Evolutionary conservation across 495 filamentous ascomycete genomes (phyloP).

Genomic region (Xylaria acuta): DNA sequence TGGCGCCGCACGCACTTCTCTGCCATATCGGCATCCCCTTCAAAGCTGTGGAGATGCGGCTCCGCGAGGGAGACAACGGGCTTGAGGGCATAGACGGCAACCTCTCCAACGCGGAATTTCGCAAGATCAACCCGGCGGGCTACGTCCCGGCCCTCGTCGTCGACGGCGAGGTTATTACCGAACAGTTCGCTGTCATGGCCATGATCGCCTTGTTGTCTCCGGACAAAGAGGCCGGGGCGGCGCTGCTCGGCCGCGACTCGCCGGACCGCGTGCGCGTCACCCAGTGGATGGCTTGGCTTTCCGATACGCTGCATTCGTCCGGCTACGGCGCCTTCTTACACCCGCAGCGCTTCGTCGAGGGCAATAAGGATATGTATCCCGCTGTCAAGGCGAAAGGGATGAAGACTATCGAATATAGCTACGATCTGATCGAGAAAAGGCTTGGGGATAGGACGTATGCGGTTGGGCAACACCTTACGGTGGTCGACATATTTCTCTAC

Average conservation of each 20-base stretch:
- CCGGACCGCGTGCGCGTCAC: conserved; percentile 42
- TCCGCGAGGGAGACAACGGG: neutral
- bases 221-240: conserved; percentile 13
- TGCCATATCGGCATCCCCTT: conserved; percentile 36
- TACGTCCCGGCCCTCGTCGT: conserved; percentile 42
- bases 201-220: conserved; percentile 40
- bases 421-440: conserved; percentile 36
- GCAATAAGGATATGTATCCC: conserved; percentile 28
- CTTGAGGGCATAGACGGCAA: conserved; percentile 23
- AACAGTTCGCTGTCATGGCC: conserved; percentile 43
- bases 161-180: conserved; percentile 45
- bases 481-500: conserved; percentile 46
- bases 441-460: conserved; percentile 26
- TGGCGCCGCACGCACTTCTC: conserved; percentile 46
- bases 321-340: conserved; percentile 37
- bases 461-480: conserved; percentile 44
- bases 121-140: conserved; percentile 42
- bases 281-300: conserved; percentile 51
- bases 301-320: conserved; percentile 43
- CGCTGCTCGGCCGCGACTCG: conserved; percentile 39
- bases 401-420: conserved; percentile 34
- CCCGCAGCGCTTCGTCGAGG: conserved; percentile 37
- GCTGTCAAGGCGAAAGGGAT: conserved; percentile 30
- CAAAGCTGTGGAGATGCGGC: conserved; percentile 17
- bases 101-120: conserved; percentile 33